Conservation (phyloP, 2,329 filamentous ascomycete genomes). For the Cytospora piceae region DNA sequence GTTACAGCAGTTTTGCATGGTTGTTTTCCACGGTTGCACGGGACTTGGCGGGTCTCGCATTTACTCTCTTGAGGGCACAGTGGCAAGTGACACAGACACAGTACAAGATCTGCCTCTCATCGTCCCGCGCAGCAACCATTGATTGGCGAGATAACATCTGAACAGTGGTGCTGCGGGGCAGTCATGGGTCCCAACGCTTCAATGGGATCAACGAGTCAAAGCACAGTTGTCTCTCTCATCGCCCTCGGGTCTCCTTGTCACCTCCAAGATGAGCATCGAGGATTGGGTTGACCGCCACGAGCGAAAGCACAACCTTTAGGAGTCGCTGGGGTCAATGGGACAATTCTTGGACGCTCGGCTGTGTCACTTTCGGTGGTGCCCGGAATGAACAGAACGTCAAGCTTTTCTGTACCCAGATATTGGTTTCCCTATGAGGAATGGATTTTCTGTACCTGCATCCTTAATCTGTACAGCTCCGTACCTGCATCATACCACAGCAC, state of each 20-base stretch:
- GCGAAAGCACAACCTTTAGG: background rate
- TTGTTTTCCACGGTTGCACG: background rate
- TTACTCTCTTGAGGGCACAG: background rate
- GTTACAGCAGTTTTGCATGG: too few species aligned
- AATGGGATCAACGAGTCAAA: background rate
- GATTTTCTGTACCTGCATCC: slow-evolving; percentile 15
- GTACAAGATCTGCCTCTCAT: background rate
- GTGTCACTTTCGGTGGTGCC: slow-evolving; percentile 18
- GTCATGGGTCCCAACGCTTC: too few species aligned
- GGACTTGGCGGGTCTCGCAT: background rate
- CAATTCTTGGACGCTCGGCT: background rate
- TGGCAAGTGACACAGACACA: background rate
- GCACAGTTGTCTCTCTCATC: background rate
- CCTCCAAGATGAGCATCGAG: background rate
- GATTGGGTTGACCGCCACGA: background rate
- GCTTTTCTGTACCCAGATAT: slow-evolving; percentile 18
- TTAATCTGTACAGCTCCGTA: background rate
- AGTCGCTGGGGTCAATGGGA: background rate
- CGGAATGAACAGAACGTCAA: slow-evolving; percentile 15
- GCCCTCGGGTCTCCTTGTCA: background rate
- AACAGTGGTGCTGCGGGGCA: background rate
- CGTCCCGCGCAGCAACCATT: background rate
- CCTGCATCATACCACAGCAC: slow-evolving; percentile 16
- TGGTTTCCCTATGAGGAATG: slow-evolving; percentile 13
- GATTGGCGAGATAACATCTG: background rate